Base-by-base conservation (phyloP, 169 alveolate species). In the Cyclospora cayetanensis region DNA sequence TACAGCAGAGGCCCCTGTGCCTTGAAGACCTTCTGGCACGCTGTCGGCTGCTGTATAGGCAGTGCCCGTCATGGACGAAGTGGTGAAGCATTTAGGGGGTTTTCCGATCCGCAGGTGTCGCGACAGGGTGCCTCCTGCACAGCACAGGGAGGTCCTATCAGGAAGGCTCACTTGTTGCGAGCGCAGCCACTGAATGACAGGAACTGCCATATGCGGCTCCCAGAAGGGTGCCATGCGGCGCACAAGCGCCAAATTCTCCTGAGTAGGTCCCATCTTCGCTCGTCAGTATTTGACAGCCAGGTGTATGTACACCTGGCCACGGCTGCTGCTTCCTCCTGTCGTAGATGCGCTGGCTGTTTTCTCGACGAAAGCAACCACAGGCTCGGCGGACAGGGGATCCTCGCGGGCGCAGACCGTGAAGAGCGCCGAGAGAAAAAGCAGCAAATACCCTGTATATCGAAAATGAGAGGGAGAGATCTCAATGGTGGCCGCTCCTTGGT, bases 141-240 rank as follows among this genome's bases (percentile, higher is more conserved):
- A n/a, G n/a, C n/a, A n/a, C n/a, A n/a, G n/a, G n/a, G n/a, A n/a
- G n/a, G n/a, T n/a, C n/a, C n/a, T n/a, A n/a, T n/a, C n/a, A n/a
- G n/a, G n/a, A n/a, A n/a, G 1, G 43, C 92, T 25, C 83, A 89
- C 93, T 55, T 89, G 37, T 39, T 76, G 85, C 15, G 82, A 53
- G 25, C 85, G 74, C 83, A 89, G 85, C 93, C 93, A 90, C 84
- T 76, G 83, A 39, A 90, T 41, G 29, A 90, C 90, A 11, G 93
- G 93, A 29, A 79, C 77, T 11, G 90, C 70, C 93, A 90, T 90
- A 70, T 90, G 93, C 27, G 90, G 77, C 63, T 90, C 93, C 93
- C 93, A 90, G 90, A 76, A 90, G 1, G 86, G 65, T 43, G 90
- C 76, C 93, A 90, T 90, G 72, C 89, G 93, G 82, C 83, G 76